Percentiles rank a stretch among this genome's conserved stretches.
These are phyloP conservation scores for Cordyceps fumosorosea DNA, from an alignment of 2,329 filamentous ascomycete species.

Conservation along the genomic window DNA sequence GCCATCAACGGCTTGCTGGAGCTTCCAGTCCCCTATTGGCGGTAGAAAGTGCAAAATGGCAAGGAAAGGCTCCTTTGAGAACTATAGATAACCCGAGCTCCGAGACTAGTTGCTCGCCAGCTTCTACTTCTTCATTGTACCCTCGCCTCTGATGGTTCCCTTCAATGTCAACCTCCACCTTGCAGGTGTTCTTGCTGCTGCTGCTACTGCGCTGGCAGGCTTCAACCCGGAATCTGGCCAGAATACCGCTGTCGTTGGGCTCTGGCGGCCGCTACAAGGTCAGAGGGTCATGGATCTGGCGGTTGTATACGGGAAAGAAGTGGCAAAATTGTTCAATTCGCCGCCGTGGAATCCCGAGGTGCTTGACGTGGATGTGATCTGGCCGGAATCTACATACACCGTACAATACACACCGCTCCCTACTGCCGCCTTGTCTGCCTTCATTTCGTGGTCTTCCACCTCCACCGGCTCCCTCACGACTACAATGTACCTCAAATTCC, in stretches of 20 bases:
- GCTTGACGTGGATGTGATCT: no score
- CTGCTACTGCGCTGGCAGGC: no score
- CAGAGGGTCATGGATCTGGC: no score
- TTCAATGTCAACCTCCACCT: background rate
- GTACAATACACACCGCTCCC: background rate
- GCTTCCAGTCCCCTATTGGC: background rate
- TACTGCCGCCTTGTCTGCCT: background rate
- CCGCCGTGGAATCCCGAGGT: no score
- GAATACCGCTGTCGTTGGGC: background rate
- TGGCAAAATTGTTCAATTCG: no score
- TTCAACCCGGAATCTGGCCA: background rate
- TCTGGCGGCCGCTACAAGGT: no score
- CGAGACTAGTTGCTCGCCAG: background rate
- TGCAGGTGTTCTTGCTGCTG: background rate
- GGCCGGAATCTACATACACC: background rate
- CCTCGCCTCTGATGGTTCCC: background rate
- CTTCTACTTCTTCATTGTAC: background rate
- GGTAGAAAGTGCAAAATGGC: background rate
- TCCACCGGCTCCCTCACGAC: background rate
- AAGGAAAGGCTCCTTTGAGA: background rate
- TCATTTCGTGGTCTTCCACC: background rate
- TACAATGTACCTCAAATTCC: background rate
- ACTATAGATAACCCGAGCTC: background rate
- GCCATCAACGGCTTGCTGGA: background rate
- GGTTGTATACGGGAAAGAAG: no score